Evolutionary conservation across 1,284 basidiomycete species (phyloP).

Genomic region (Cryptococcus sp.): DNA sequence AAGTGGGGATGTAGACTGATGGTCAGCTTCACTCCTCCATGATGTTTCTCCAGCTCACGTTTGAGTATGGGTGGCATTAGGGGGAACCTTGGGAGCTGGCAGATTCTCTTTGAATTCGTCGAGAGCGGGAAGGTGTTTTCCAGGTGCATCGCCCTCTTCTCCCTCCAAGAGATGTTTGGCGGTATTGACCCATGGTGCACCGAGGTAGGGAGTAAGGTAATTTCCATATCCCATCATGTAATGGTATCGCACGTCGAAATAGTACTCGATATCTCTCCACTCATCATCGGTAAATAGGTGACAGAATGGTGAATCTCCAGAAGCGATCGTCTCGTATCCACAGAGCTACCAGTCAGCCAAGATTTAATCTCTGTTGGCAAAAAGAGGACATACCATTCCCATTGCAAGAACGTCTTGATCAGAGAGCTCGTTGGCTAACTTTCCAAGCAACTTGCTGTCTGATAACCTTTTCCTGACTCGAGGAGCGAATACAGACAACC

Average conservation of each 20-base stretch:
- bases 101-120: conserved; percentile 14
- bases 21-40: conserved; percentile 1
- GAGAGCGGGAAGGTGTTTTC: conserved; percentile 7
- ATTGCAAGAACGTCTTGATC: conserved; percentile 47
- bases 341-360: conserved; percentile 31
- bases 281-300: conserved; percentile 45
- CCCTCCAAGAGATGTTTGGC: conserved; percentile 44
- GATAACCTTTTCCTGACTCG: conserved; percentile 33
- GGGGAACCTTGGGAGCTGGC: conserved; percentile 38
- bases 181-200: conserved; percentile 48
- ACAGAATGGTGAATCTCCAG: conserved; percentile 44
- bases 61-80: conserved; percentile 44
- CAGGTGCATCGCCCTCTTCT: conserved; percentile 13
- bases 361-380: not conserved
- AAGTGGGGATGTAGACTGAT: conserved; percentile 47
- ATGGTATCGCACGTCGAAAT: conserved; percentile 46
- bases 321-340: conserved; percentile 48
- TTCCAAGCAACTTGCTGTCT: conserved; percentile 15
- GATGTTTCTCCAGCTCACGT: conserved; percentile 17
- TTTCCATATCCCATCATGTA: conserved; percentile 49
- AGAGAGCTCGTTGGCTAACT: conserved; percentile 31
- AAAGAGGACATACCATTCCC: conserved; percentile 38
- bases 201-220: conserved; percentile 45
- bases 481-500: conserved; percentile 43
- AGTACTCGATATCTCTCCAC: conserved; percentile 47